Conservation (phyloP, 2,329 filamentous ascomycete species). For the Venturia aucupariae region DNA sequence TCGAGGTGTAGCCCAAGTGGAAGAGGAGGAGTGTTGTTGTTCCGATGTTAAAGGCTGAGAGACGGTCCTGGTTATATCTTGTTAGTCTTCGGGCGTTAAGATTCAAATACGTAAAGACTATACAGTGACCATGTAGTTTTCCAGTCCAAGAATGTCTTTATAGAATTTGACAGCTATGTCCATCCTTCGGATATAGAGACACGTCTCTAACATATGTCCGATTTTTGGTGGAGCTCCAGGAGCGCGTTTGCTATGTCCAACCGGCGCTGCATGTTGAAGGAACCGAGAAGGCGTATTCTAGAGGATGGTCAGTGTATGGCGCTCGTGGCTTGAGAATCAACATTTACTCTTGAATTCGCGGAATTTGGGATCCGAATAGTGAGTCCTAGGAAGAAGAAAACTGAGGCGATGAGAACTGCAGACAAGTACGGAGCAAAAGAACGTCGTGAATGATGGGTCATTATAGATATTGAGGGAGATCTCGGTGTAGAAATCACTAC, state of each 20-base stretch:
- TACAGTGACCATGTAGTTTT: conserved; percentile 18
- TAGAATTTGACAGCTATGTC: conserved; percentile 21
- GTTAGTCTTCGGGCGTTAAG: background rate
- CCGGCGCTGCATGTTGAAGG: background rate
- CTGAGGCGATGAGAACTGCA: background rate
- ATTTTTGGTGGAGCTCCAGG: background rate
- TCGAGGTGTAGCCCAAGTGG: conserved; percentile 7
- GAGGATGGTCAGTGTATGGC: background rate
- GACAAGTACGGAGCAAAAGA: background rate
- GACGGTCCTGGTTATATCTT: background rate
- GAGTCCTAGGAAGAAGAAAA: conserved; percentile 1
- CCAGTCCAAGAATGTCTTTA: conserved; percentile 19
- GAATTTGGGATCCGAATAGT: background rate
- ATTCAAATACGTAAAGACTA: background rate
- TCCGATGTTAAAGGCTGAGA: conserved; percentile 23
- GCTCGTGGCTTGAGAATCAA: background rate
- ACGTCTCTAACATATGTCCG: conserved; percentile 24
- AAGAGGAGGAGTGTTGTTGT: conserved; percentile 19
- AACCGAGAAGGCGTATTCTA: background rate
- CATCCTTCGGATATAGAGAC: conserved; percentile 23
- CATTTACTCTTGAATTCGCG: background rate
- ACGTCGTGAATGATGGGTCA: background rate
- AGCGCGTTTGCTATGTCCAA: background rate
- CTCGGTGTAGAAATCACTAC: too few relatives aligned
- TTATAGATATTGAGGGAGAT: background rate